Evolutionary conservation across 441 rosid genomes (phyloP).

Genomic region (Gossypium davidsonii): DNA sequence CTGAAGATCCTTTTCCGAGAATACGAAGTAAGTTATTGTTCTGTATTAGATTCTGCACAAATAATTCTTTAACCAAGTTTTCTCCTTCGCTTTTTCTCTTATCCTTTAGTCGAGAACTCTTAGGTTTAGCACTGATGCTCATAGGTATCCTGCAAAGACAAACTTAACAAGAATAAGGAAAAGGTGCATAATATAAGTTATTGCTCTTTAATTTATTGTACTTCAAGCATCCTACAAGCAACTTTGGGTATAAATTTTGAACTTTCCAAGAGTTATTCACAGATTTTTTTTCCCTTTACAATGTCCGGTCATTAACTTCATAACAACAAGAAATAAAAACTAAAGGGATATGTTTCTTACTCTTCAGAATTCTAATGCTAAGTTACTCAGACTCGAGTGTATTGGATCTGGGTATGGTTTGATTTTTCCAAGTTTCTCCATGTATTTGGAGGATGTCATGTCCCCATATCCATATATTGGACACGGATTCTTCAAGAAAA

Average conservation of each 20-base stretch:
- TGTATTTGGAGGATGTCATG: no score
- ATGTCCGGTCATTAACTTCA: background rate
- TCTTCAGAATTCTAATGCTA: no score
- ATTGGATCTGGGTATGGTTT: no score
- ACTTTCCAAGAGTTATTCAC: background rate
- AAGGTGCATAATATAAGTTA: background rate
- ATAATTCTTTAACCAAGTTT: constrained; percentile 67
- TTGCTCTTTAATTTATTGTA: background rate
- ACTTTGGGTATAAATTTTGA: background rate
- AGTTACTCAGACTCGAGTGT: no score
- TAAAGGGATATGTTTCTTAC: background rate
- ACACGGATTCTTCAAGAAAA: no score
- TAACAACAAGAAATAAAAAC: background rate
- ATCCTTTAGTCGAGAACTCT: constrained; percentile 89
- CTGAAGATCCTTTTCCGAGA: constrained; percentile 75
- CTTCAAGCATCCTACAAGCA: background rate
- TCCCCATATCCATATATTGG: no score
- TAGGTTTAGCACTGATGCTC: constrained; percentile 52
- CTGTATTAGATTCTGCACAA: constrained; percentile 59
- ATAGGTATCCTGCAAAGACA: constrained; percentile 53
- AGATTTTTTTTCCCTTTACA: background rate
- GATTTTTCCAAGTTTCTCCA: no score
- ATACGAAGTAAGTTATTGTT: constrained; percentile 62
- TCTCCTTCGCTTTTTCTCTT: constrained; percentile 92
- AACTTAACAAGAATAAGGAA: constrained; percentile 15